phyloP scores from a whole-genome alignment of 1,284 basidiomycete genomes.

The Peniophora sp. region DNA sequence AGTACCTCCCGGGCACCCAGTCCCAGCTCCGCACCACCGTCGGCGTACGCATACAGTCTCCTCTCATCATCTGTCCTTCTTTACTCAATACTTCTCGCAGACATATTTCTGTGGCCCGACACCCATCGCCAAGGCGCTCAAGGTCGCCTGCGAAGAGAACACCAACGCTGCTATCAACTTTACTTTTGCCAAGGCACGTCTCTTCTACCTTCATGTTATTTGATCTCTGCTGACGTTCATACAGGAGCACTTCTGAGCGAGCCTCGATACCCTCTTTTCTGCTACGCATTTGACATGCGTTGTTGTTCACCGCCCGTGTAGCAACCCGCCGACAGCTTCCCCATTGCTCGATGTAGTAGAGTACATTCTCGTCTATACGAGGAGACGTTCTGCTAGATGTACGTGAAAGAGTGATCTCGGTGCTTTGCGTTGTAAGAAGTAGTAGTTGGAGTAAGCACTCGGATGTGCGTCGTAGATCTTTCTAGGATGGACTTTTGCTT shows the following conservation, averaged over 20 bases:
- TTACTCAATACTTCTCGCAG: constrained; percentile 25
- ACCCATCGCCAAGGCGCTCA: constrained; percentile 65
- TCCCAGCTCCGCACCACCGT: constrained; percentile 76
- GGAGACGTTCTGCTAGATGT: background rate
- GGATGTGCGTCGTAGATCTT: too few relatives aligned
- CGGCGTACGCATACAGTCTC: constrained; percentile 42
- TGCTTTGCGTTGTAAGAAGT: too few relatives aligned
- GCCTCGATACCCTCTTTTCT: background rate
- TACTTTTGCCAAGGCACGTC: constrained; percentile 66
- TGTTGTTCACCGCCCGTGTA: too few relatives aligned
- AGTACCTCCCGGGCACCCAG: constrained; percentile 71
- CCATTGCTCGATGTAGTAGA: too few relatives aligned
- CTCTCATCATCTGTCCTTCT: background rate
- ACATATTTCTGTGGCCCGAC: constrained; percentile 83
- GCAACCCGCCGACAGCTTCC: too few relatives aligned
- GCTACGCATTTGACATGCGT: constrained; percentile 3
- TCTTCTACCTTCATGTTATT: background rate
- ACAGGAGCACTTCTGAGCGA: constrained; percentile 54
- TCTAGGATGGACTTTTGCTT: too few relatives aligned
- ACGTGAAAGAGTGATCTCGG: too few relatives aligned
- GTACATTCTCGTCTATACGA: too few relatives aligned
- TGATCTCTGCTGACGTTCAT: constrained; percentile 2
- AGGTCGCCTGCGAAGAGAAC: constrained; percentile 54
- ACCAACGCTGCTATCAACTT: constrained; percentile 56
- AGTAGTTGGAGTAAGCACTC: too few relatives aligned